phyloP scores from a whole-genome alignment of 176 grass and related monocot species.

The Paspalum notatum region DNA sequence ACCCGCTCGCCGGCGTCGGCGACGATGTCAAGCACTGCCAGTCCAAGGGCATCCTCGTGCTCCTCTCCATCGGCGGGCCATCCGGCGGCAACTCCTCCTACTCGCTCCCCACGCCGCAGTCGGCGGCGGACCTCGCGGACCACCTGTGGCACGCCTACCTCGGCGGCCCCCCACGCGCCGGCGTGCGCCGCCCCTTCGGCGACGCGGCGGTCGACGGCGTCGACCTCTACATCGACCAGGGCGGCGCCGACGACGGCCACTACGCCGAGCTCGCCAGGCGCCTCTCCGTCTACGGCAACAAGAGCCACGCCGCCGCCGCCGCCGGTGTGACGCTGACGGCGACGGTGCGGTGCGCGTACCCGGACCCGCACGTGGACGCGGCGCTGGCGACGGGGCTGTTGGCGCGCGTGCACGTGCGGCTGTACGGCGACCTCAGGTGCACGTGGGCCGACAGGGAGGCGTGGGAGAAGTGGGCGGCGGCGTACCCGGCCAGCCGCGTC shows the following conservation, averaged over 20 bases:
- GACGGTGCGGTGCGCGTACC: conserved; percentile 31
- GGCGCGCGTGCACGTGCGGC: conserved; percentile 1
- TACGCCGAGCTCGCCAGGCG: background rate
- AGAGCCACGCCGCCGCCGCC: background rate
- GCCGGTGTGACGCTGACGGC: conserved; percentile 7
- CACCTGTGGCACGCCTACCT: conserved; percentile 7
- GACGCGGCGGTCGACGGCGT: background rate
- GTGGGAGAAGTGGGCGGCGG: conserved; percentile 5
- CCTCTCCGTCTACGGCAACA: background rate
- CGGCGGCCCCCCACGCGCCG: background rate
- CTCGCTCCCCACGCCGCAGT: background rate
- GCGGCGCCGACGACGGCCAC: background rate
- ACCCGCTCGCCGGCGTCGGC: conserved; percentile 5
- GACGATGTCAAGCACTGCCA: conserved; percentile 25
- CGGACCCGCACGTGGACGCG: background rate
- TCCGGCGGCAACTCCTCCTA: background rate
- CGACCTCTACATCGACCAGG: conserved; percentile 4
- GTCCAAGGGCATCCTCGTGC: conserved; percentile 9
- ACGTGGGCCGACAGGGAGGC: background rate
- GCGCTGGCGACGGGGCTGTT: conserved; percentile 30
- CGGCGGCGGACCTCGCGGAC: background rate
- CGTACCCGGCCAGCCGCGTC: background rate
- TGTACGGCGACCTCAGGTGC: background rate
- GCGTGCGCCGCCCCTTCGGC: background rate
- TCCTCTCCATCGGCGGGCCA: conserved; percentile 6